Base-by-base conservation (phyloP, 306 rosid genomes). In the Medicago ruthenica region DNA sequence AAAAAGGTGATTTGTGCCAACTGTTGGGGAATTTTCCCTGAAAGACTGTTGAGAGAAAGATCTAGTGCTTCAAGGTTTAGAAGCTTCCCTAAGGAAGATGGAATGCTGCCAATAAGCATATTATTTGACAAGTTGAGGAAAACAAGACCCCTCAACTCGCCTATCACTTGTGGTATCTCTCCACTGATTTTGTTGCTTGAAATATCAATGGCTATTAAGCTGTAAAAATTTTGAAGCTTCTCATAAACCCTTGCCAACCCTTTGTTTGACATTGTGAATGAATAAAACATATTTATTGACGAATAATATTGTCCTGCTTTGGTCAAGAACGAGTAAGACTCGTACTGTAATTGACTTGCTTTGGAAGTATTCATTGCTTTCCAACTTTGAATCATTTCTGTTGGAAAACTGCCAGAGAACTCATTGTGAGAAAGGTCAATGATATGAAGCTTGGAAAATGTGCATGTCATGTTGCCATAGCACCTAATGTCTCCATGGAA, bases 101-200 rank as follows among this genome's bases (percentile, higher is more conserved):
- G 84, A 40, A 83, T 75, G 42, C 7, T 59, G 4, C 79, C 81
- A 14, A 24, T 36, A 57, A 83, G 36, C 50, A 27, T 5, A 67
- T 83, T 79, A 42, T 79, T 71, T 7, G 82, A 83, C 21, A 83
- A 3, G 16, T 71, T 76, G 41, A 76, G 82, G 2, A 59, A 8
- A 67, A 76, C 36, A 57, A 76, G 73, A 0, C 70, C 22, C 3
- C 27, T n/a, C 3, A 80, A 13, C 12, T 71, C 73, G 4, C 84
- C 79, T 1, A 71, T 48, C 8, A 31, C 58, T 7, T 71, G 6
- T 11, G 76, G 82, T 36, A 80, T 76, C 42, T 71, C 69, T 14
- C 81, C 84, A 57, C 0, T 44, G 15, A 83, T 41, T 71, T 48
- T 75, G 71, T 83, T 83, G 22, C 73, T 58, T 24, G 87, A 83